Percentiles rank a stretch among this genome's conserved stretches.
These are phyloP conservation scores for Mucor saturninus DNA, from an alignment of 371 early-diverging fungal genomes.

Conservation along the genomic window DNA sequence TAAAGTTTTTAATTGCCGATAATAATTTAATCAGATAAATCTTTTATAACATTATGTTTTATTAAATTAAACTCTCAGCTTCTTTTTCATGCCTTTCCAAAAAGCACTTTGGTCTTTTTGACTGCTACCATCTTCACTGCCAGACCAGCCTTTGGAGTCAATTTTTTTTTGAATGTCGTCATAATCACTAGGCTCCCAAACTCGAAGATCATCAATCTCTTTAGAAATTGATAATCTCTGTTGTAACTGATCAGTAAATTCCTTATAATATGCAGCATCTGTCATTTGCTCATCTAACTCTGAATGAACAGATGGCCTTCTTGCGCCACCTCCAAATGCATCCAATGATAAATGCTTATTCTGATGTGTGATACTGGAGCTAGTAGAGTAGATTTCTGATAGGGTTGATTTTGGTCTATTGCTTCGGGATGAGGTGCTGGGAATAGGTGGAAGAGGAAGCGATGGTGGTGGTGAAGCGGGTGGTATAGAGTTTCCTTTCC, in stretches of 20 bases:
- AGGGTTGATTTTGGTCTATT: slow-evolving; percentile 7
- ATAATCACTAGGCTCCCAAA: slow-evolving; percentile 34
- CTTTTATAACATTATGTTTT: too few species aligned
- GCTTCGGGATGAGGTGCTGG: background rate
- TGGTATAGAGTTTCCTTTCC: slow-evolving; percentile 26
- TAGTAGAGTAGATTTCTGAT: slow-evolving; percentile 8
- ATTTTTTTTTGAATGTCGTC: slow-evolving; percentile 28
- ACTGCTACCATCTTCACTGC: slow-evolving; percentile 8
- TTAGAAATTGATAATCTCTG: slow-evolving; percentile 30
- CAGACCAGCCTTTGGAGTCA: slow-evolving; percentile 21
- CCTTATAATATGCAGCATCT: slow-evolving; percentile 29
- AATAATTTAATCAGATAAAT: too few species aligned
- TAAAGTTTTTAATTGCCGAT: too few species aligned
- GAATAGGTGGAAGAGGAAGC: slow-evolving; percentile 31
- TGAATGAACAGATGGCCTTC: slow-evolving; percentile 9
- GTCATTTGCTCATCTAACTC: slow-evolving; percentile 17
- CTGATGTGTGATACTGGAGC: slow-evolving; percentile 1
- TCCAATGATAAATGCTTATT: slow-evolving; percentile 21
- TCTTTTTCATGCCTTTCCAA: slow-evolving; percentile 45
- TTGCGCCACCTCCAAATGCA: slow-evolving; percentile 17
- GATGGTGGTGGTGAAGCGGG: slow-evolving; percentile 37
- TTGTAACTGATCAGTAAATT: slow-evolving; percentile 34
- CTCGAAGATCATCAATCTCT: slow-evolving; percentile 32
- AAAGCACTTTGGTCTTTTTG: slow-evolving; percentile 27
- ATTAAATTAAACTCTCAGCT: too few species aligned